Percentiles rank a stretch among this genome's conserved stretches.
Evolutionary conservation across 345 rosid genomes (phyloP).

Genomic region (Viola odorata): DNA sequence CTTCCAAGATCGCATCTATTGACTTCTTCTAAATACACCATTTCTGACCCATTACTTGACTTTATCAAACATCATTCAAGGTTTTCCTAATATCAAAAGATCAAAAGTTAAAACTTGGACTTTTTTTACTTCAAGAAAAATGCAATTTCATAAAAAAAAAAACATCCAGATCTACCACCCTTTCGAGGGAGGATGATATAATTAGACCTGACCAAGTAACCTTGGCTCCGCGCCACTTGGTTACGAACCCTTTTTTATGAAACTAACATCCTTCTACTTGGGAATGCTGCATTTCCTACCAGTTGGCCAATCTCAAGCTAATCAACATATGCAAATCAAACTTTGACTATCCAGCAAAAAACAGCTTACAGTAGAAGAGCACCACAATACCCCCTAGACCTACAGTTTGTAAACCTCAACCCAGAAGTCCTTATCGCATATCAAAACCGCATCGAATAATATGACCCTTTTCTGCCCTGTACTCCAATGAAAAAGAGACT

Average conservation of each 20-base stretch:
- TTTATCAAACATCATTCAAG: slow-evolving; percentile 3
- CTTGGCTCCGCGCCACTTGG: not conserved
- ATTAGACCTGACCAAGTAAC: slow-evolving; percentile 10
- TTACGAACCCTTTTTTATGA: slow-evolving; percentile 4
- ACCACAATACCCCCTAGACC: not conserved
- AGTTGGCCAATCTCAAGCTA: not conserved
- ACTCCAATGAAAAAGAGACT: slow-evolving; percentile 2
- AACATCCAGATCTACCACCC: slow-evolving; percentile 4
- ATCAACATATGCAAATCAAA: not conserved
- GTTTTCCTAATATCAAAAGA: too few relatives aligned
- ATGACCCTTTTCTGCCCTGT: not conserved
- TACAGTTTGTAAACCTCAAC: slow-evolving; percentile 7
- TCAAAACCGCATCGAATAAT: slow-evolving; percentile 5
- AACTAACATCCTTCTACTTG: slow-evolving; percentile 6
- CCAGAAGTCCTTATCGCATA: not conserved
- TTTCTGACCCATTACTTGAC: too few relatives aligned
- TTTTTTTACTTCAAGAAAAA: not conserved
- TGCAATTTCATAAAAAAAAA: not conserved
- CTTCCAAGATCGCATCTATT: not conserved
- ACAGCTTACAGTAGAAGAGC: not conserved
- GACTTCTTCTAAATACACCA: slow-evolving; percentile 8
- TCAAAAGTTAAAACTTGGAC: not conserved
- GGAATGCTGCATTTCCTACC: not conserved
- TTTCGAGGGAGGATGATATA: slow-evolving; percentile 15
- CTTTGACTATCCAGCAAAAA: not conserved